Conservation (phyloP, 306 rosid genomes). For the Ormosia semicastrata region DNA sequence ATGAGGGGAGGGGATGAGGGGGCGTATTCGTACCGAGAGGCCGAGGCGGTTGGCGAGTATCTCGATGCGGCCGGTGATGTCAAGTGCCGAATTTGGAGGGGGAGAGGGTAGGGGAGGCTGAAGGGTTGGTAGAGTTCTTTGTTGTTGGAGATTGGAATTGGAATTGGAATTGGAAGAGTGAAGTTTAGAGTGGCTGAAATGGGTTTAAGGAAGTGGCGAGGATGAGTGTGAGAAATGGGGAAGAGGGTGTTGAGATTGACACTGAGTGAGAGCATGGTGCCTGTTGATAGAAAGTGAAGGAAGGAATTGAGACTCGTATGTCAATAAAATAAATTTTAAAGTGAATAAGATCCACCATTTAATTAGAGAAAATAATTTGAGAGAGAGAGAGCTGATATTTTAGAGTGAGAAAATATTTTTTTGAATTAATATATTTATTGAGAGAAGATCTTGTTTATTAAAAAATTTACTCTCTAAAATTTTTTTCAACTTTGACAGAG, state of each 20-base stretch:
- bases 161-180: background rate
- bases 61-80: constrained; percentile 42
- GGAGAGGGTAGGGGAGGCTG: constrained; percentile 64
- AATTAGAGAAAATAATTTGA: too few relatives aligned
- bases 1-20: constrained; percentile 61
- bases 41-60: constrained; percentile 78
- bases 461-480: too few relatives aligned
- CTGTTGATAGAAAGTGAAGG: background rate
- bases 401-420: too few relatives aligned
- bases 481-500: too few relatives aligned
- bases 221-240: background rate
- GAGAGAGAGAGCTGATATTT: too few relatives aligned
- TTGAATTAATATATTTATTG: too few relatives aligned
- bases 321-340: too few relatives aligned
- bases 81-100: constrained; percentile 53
- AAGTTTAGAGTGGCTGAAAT: constrained; percentile 30
- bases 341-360: too few relatives aligned
- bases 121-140: constrained; percentile 82
- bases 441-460: too few relatives aligned
- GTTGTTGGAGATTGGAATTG: constrained; percentile 1
- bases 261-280: constrained; percentile 43
- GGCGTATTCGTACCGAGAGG: constrained; percentile 76
- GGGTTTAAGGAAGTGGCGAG: constrained; percentile 13
- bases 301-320: too few relatives aligned
- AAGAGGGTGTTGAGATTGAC: constrained; percentile 16